Base-by-base conservation (phyloP, 106 monocot species). In the Alisma plantagoaquatica region DNA sequence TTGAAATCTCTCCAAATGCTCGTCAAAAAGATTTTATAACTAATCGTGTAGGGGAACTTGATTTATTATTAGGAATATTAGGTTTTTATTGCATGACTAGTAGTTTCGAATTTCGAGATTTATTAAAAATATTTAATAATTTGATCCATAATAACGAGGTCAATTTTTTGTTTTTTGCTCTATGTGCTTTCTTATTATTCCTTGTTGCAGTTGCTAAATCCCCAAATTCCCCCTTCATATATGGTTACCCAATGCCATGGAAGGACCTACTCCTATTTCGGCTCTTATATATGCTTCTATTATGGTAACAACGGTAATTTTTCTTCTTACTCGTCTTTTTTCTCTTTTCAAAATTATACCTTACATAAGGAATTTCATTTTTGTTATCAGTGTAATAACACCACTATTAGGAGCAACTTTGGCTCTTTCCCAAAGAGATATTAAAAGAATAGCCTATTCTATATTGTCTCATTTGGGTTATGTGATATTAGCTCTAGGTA, bases 381-480 rank as follows among this genome's bases (percentile, higher is more conserved):
- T 43, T 52, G 41, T 59, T 25, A 52, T 52, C 47, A 49, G 47
- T 49, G 19, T 49, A 62, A 62, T 49, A 62, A 49, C 49, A 49
- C 31, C 54, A 25, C 53, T 53, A 54, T 54, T 65, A 65, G 41
- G 64, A 43, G 51, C 53, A 27, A 64, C 64, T 64, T 53, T 64
- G 24, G 64, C 52, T 64, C 52, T 64, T 53, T 48, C 64, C 29
- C 51, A 57, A 41, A 67, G 49, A 67, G 49, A 50, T 18, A 60
- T 53, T 45, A 51, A 59, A 41, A 60, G 5, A 56, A 56, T 71
- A 71, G 46, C 70, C 41, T 48, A 71, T 56, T 62, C 45, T 56
- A 62, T 49, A 56, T 48, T 63, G 38, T 63, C 56, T 63, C 62
- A 63, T 49, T 61, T 70, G 42, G 61, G 21, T 43, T 46, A 54